Conservation (phyloP, 345 rosid species). For the Durio zibethinus region DNA sequence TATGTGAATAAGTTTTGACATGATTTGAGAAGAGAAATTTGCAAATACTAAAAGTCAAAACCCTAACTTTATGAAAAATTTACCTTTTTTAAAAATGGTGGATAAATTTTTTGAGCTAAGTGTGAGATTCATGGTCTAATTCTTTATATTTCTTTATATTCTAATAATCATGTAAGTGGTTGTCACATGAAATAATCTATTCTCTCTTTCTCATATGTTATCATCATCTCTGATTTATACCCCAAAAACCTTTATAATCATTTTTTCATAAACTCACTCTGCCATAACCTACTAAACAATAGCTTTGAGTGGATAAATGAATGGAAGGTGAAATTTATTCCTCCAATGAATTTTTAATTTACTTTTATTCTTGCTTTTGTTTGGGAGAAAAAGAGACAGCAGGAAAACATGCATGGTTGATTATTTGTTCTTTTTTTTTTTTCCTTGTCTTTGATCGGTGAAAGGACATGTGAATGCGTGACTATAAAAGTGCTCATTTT, state of each 20-base stretch:
- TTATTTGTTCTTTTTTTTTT: background rate
- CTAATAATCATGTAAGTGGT: conserved; percentile 9
- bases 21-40: too few species aligned
- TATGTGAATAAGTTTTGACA: background rate
- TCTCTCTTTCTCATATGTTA: background rate
- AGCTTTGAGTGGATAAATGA: background rate
- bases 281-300: background rate
- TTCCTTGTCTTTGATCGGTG: conserved; percentile 29
- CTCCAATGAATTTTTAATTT: background rate
- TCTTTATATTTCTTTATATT: background rate
- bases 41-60: too few species aligned
- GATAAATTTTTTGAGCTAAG: too few species aligned
- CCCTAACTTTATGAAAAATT: too few species aligned
- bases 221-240: background rate
- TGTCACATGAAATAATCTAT: background rate
- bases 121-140: background rate
- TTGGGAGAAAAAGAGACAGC: background rate
- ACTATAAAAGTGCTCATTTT: conserved; percentile 21
- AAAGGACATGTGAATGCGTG: conserved; percentile 42
- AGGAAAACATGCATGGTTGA: conserved; percentile 24
- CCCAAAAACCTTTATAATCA: too few species aligned
- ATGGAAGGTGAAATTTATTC: conserved; percentile 9
- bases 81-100: too few species aligned
- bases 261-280: too few species aligned
- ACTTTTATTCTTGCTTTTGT: background rate